phyloP scores from a whole-genome alignment of 371 early-diverging fungal genomes.

The Quaeritorhiza haematococci region DNA sequence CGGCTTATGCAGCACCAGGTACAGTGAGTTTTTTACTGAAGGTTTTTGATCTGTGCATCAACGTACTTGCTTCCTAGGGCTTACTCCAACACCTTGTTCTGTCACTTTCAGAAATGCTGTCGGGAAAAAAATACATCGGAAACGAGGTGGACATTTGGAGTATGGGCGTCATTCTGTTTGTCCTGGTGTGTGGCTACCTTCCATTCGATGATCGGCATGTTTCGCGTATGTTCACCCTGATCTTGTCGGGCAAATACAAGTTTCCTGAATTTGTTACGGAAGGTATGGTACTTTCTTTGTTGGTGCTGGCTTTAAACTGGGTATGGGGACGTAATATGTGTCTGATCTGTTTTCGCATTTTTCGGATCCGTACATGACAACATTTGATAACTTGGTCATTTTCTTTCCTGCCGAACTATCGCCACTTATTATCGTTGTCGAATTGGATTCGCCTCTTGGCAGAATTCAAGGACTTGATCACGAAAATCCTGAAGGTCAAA shows the following conservation, averaged over 20 bases:
- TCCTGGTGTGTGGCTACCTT: slow-evolving; percentile 70
- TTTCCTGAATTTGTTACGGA: slow-evolving; percentile 60
- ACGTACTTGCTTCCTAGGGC: background rate
- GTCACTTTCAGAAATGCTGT: slow-evolving; percentile 53
- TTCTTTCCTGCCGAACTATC: slow-evolving; percentile 1
- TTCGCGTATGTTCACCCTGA: slow-evolving; percentile 61
- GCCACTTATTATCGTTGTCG: background rate
- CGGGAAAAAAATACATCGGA: slow-evolving; percentile 71
- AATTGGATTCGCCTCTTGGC: background rate
- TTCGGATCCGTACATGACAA: too few species aligned
- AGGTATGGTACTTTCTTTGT: slow-evolving; percentile 29
- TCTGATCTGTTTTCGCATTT: too few species aligned
- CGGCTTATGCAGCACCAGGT: slow-evolving; percentile 78
- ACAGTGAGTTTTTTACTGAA: slow-evolving; percentile 28
- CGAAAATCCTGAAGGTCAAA: slow-evolving; percentile 57
- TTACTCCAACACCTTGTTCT: background rate
- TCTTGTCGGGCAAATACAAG: slow-evolving; percentile 65
- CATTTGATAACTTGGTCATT: too few species aligned
- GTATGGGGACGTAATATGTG: too few species aligned
- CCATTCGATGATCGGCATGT: slow-evolving; percentile 85
- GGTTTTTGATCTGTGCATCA: background rate
- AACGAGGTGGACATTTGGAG: slow-evolving; percentile 87
- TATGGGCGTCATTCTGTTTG: slow-evolving; percentile 74
- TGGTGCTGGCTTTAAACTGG: too few species aligned
- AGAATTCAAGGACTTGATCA: slow-evolving; percentile 47